phyloP scores from a whole-genome alignment of 768 basidiomycete genomes.

The Hortiboletus flavorubellus region DNA sequence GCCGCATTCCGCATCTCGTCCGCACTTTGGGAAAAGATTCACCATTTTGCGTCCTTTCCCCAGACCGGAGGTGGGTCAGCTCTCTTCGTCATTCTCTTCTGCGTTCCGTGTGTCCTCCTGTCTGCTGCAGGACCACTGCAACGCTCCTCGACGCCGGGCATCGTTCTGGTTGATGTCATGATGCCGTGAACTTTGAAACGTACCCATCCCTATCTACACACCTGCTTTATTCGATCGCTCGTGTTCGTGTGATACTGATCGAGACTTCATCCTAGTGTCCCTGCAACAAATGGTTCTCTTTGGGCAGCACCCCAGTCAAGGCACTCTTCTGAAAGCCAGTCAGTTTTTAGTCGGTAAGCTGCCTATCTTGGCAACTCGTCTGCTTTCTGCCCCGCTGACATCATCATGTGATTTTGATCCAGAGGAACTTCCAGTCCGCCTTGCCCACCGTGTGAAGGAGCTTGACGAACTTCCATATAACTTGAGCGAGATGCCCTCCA shows the following conservation, averaged over 20 bases:
- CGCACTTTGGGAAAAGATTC: slow-evolving; percentile 84
- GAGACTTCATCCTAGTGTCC: slow-evolving; percentile 2
- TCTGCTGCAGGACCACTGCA: background rate
- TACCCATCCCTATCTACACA: background rate
- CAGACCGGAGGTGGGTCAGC: slow-evolving; percentile 76
- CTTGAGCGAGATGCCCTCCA: slow-evolving; percentile 15
- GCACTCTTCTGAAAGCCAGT: slow-evolving; percentile 15
- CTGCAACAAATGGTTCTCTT: slow-evolving; percentile 19
- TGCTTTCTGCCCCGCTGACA: background rate
- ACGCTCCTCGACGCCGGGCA: background rate
- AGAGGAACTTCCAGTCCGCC: slow-evolving; percentile 17
- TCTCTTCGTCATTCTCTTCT: background rate
- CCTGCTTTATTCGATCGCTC: background rate
- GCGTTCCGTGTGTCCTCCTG: background rate
- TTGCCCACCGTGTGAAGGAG: slow-evolving; percentile 17
- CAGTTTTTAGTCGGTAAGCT: slow-evolving; percentile 16
- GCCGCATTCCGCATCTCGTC: slow-evolving; percentile 65
- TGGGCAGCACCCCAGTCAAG: slow-evolving; percentile 18
- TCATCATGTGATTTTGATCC: background rate
- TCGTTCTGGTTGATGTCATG: background rate
- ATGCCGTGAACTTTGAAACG: background rate
- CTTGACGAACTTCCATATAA: slow-evolving; percentile 18
- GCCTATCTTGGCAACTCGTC: background rate
- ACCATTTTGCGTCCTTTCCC: slow-evolving; percentile 87
- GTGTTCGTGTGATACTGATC: slow-evolving; percentile 7